These are phyloP conservation scores for Clarireedia hainanense DNA, from an alignment of 2,329 filamentous ascomycete genomes.

Conservation along the genomic window DNA sequence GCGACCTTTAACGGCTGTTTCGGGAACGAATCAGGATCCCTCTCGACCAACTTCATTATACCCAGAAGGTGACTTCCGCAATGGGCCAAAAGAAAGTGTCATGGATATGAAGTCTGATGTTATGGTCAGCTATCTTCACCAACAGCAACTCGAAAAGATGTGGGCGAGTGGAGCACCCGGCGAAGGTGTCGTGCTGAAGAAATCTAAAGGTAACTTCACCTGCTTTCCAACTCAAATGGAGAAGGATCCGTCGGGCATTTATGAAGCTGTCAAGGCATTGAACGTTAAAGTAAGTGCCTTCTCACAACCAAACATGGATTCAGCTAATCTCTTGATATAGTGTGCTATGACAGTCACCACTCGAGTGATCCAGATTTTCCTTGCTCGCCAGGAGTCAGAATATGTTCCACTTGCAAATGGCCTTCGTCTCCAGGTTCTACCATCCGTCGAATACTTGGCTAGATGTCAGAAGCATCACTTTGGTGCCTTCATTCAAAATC, in stretches of 20 bases:
- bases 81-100: slow-evolving; percentile 37
- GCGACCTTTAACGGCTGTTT: too few relatives aligned
- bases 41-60: slow-evolving; percentile 29
- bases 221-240: slow-evolving; percentile 41
- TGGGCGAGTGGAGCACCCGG: slow-evolving; percentile 41
- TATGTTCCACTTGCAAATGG: slow-evolving; percentile 52
- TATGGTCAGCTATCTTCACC: slow-evolving; percentile 56
- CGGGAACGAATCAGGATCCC: neutral
- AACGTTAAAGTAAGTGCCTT: slow-evolving; percentile 43
- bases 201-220: slow-evolving; percentile 40
- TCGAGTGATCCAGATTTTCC: slow-evolving; percentile 52
- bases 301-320: neutral
- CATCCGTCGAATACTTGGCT: slow-evolving; percentile 47
- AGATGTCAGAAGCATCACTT: slow-evolving; percentile 57
- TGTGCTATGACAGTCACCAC: slow-evolving; percentile 63
- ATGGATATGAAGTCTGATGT: slow-evolving; percentile 51
- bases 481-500: slow-evolving; percentile 54
- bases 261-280: slow-evolving; percentile 39
- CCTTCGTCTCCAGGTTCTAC: slow-evolving; percentile 54
- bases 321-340: slow-evolving; percentile 28
- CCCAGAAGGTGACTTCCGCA: slow-evolving; percentile 34
- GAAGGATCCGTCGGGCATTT: slow-evolving; percentile 40
- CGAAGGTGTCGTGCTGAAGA: slow-evolving; percentile 50
- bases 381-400: slow-evolving; percentile 39
- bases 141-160: slow-evolving; percentile 49